phyloP scores from a whole-genome alignment of 768 basidiomycete genomes.

The Pisolithus marmoratus region DNA sequence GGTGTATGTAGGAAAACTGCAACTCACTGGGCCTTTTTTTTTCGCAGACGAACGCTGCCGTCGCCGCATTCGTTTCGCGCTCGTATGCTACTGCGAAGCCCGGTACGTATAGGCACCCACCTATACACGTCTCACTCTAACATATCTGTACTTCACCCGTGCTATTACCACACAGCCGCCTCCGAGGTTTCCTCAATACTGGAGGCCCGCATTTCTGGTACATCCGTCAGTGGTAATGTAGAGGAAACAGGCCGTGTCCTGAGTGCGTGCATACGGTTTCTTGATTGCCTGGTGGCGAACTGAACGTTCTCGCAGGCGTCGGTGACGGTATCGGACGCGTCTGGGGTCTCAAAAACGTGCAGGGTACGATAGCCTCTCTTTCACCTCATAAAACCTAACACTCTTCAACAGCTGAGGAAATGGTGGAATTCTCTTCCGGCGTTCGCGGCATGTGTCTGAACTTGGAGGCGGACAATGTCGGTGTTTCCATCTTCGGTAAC shows the following conservation, averaged over 20 bases:
- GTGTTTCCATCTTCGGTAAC: conserved; percentile 99
- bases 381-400: conserved; percentile 1
- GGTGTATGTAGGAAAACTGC: conserved; percentile 8
- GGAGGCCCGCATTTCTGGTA: conserved; percentile 95
- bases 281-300: background rate
- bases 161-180: conserved; percentile 57
- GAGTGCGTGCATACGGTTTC: conserved; percentile 52
- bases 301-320: conserved; percentile 55
- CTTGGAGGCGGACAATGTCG: conserved; percentile 99
- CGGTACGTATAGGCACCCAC: conserved; percentile 47
- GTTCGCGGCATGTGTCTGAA: conserved; percentile 99
- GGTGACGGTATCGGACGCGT: conserved; percentile 99
- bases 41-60: conserved; percentile 31
- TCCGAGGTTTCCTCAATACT: conserved; percentile 99
- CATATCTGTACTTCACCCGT: conserved; percentile 13
- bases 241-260: conserved; percentile 99
- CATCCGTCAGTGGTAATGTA: conserved; percentile 86
- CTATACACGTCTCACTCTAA: conserved; percentile 7
- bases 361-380: conserved; percentile 50
- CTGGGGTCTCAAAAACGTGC: conserved; percentile 98
- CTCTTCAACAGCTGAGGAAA: conserved; percentile 79
- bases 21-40: conserved; percentile 7
- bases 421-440: conserved; percentile 99
- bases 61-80: conserved; percentile 55
- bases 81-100: conserved; percentile 98